Conservation (phyloP, 2,329 filamentous ascomycete species). For the Scortechinia acanthostroma region DNA sequence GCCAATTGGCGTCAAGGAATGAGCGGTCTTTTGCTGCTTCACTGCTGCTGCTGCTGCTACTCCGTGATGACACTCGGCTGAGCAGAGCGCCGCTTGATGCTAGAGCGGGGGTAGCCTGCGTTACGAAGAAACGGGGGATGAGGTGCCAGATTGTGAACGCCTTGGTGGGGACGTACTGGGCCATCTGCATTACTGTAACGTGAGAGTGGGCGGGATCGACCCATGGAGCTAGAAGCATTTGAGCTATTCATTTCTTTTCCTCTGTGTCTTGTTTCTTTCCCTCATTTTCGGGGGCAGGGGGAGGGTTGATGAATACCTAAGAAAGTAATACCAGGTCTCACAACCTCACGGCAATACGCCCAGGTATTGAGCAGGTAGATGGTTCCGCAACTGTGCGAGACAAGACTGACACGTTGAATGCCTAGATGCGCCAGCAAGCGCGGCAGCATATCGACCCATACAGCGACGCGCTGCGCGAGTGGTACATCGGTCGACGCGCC, state of each 20-base stretch:
- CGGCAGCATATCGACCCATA: neutral
- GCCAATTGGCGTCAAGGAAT: neutral
- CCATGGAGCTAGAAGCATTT: slow-evolving; percentile 1
- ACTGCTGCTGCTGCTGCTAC: neutral
- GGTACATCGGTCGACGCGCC: neutral
- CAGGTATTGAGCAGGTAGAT: neutral
- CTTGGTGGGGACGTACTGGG: slow-evolving; percentile 12
- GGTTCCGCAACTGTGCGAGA: neutral
- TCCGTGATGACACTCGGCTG: too few species aligned
- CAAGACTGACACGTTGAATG: neutral
- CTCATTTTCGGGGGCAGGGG: too few species aligned
- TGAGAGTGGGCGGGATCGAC: slow-evolving; percentile 2
- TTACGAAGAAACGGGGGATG: slow-evolving; percentile 15
- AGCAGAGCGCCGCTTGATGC: slow-evolving; percentile 12
- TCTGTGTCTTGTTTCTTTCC: too few species aligned
- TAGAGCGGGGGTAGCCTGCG: slow-evolving; percentile 10
- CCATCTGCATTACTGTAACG: slow-evolving; percentile 11
- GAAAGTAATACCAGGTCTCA: neutral
- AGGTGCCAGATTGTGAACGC: slow-evolving; percentile 14
- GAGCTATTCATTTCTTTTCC: neutral
- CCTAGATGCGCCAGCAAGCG: neutral
- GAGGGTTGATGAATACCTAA: neutral
- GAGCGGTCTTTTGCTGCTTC: neutral
- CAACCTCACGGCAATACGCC: neutral
- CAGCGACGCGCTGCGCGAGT: neutral